Base-by-base conservation (phyloP, 306 rosid species). In the Crotalaria pallida region DNA sequence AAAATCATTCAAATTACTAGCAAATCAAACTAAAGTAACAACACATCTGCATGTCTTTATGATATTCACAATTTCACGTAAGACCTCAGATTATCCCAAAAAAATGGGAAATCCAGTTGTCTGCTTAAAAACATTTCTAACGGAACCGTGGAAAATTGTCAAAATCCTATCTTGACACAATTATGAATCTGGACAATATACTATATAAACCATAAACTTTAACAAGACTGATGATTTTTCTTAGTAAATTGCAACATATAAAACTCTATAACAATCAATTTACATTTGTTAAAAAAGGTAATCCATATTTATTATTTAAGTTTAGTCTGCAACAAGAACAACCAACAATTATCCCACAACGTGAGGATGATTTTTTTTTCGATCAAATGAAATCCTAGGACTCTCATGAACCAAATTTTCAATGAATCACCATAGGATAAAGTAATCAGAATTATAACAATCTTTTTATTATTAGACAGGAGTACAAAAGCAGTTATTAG, bases 41-140 rank as follows among this genome's bases (percentile, higher is more conserved):
- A 56, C 36, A 5, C 11, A 19, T 9, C 11, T 21, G 12, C 41
- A 57, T 57, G 13, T 59, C 65, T 15, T 17, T 27, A 31, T 27
- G 64, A 49, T 72, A 21, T 65, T 48, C 44, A 72, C 19, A 21
- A 50, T 65, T 65, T 8, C 53, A 71, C 38, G 44, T 19, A 52
- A 11, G 11, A 55, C 18, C 7, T 60, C 52, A 21, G 11, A 49
- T 10, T 41, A 40, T 63, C 47, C 36, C 29, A 29, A 41, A 51
- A 15, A 34, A 17, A 10, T 19, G 38, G 21, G 65, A 74, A 65
- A 65, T 22, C 29, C 26, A 57, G 48, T 29, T 29, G 17, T 17
- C 57, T 41, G 33, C 34, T 13, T 50, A 66, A 56, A 59, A 51
- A 33, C 48, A 60, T 49, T 12, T 49, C 60, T 10, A 61, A 10